phyloP scores from a whole-genome alignment of 2,329 filamentous ascomycete species.

The Xylaria sp. region DNA sequence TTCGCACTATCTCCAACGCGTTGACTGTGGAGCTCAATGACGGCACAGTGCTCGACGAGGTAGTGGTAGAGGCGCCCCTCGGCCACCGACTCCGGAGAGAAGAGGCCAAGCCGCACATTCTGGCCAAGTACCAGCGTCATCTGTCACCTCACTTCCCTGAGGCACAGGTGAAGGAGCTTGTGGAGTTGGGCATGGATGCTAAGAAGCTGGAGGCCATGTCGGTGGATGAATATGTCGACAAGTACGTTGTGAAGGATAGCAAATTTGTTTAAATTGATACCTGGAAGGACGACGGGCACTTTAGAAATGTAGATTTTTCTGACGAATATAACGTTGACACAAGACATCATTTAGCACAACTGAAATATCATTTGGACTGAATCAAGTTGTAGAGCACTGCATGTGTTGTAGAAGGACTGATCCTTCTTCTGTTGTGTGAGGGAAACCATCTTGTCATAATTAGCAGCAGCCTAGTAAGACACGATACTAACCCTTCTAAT shows the following conservation, averaged over 20 bases:
- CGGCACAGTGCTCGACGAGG: slow-evolving; percentile 89
- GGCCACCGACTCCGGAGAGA: slow-evolving; percentile 91
- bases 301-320: slow-evolving; percentile 21
- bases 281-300: slow-evolving; percentile 3
- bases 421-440: not conserved
- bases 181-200: slow-evolving; percentile 80
- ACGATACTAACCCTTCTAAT: too few relatives aligned
- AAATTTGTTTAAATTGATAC: slow-evolving; percentile 58
- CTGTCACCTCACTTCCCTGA: slow-evolving; percentile 83
- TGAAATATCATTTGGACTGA: not conserved
- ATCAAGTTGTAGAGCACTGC: not conserved
- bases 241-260: slow-evolving; percentile 68
- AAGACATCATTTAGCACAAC: slow-evolving; percentile 1
- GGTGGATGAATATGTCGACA: slow-evolving; percentile 92
- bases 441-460: too few relatives aligned
- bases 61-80: slow-evolving; percentile 91
- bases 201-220: slow-evolving; percentile 81
- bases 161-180: slow-evolving; percentile 80
- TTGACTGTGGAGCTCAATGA: slow-evolving; percentile 95
- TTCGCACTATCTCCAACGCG: slow-evolving; percentile 97
- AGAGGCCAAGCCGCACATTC: slow-evolving; percentile 97
- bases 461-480: not conserved
- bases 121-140: slow-evolving; percentile 95
- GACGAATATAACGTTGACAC: slow-evolving; percentile 2
- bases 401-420: not conserved